These are phyloP conservation scores for Spiraea crenata DNA, from an alignment of 331 rosid genomes.

Conservation along the genomic window DNA sequence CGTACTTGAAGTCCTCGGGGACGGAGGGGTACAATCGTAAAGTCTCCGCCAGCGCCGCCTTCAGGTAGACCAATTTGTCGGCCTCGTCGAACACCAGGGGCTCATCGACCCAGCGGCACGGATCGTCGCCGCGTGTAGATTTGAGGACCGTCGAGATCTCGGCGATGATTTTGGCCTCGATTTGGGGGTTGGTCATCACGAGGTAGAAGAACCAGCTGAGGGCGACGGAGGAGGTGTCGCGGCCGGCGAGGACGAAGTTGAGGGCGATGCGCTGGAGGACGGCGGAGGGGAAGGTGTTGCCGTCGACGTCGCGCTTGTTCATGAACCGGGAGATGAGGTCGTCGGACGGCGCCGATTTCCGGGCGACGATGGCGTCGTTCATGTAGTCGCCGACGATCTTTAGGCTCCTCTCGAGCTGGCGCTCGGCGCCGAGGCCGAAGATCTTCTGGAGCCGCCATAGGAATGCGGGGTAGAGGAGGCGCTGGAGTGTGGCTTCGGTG, in stretches of 20 bases:
- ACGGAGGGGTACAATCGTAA: constrained; percentile 86
- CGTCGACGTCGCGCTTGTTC: constrained; percentile 60
- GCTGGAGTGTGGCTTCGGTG: constrained; percentile 75
- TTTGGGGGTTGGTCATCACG: constrained; percentile 58
- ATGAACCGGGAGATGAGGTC: constrained; percentile 76
- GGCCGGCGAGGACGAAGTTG: constrained; percentile 91
- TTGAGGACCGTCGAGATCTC: constrained; percentile 49
- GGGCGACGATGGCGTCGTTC: constrained; percentile 62
- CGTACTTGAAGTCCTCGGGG: constrained; percentile 80
- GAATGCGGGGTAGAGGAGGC: constrained; percentile 72
- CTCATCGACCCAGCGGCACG: constrained; percentile 53
- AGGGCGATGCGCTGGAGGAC: constrained; percentile 71
- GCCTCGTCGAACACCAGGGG: constrained; percentile 79
- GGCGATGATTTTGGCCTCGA: constrained; percentile 53
- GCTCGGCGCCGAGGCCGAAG: constrained; percentile 50
- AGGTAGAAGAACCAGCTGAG: constrained; percentile 97
- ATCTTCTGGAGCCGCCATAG: constrained; percentile 63
- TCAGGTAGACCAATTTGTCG: constrained; percentile 64
- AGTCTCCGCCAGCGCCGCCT: constrained; percentile 81
- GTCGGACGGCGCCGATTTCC: constrained; percentile 66
- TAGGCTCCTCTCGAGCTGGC: constrained; percentile 44
- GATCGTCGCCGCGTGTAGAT: constrained; percentile 57
- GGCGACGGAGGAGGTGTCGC: constrained; percentile 95
- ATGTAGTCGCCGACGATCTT: constrained; percentile 63
- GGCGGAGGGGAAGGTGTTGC: constrained; percentile 35